Conservation (phyloP, 352 stramenopile genomes). For the Paralagenidium karlingii region DNA sequence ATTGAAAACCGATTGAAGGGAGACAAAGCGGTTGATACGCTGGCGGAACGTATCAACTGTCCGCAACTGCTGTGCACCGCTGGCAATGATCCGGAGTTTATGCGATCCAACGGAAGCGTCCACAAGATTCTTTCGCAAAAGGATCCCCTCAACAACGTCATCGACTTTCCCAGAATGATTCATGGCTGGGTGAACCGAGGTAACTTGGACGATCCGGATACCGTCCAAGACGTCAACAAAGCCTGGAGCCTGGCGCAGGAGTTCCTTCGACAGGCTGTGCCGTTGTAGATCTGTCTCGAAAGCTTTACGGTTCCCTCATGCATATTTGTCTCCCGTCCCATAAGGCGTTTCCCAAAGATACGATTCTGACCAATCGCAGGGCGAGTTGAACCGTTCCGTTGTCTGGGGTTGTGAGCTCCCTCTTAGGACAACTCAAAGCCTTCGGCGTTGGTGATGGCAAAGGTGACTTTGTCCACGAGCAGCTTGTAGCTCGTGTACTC, state of each 20-base stretch:
- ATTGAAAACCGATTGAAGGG: slow-evolving; percentile 68
- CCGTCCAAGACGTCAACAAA: slow-evolving; percentile 29
- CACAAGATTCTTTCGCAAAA: slow-evolving; percentile 53
- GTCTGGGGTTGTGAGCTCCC: background rate
- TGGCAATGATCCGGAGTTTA: slow-evolving; percentile 52
- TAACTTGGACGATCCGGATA: slow-evolving; percentile 52
- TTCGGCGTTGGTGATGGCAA: slow-evolving; percentile 67
- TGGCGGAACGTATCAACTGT: slow-evolving; percentile 54
- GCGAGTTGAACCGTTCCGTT: slow-evolving; percentile 5
- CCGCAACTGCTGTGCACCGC: slow-evolving; percentile 59
- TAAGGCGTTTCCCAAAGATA: too few species aligned
- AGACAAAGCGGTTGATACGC: slow-evolving; percentile 48
- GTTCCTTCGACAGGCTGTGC: too few species aligned
- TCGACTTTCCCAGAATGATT: slow-evolving; percentile 59
- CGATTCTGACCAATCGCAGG: too few species aligned
- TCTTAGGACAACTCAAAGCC: slow-evolving; percentile 75
- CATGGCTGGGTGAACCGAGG: slow-evolving; percentile 80
- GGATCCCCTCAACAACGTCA: slow-evolving; percentile 14
- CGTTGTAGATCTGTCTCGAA: too few species aligned
- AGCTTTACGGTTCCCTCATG: too few species aligned
- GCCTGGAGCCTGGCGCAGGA: too few species aligned
- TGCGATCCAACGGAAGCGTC: slow-evolving; percentile 54
- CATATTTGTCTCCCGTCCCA: too few species aligned
- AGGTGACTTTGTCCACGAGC: slow-evolving; percentile 60
- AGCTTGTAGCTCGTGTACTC: slow-evolving; percentile 54